Conservation (phyloP, 2,329 filamentous ascomycete genomes). For the Aspergillus fructus region DNA sequence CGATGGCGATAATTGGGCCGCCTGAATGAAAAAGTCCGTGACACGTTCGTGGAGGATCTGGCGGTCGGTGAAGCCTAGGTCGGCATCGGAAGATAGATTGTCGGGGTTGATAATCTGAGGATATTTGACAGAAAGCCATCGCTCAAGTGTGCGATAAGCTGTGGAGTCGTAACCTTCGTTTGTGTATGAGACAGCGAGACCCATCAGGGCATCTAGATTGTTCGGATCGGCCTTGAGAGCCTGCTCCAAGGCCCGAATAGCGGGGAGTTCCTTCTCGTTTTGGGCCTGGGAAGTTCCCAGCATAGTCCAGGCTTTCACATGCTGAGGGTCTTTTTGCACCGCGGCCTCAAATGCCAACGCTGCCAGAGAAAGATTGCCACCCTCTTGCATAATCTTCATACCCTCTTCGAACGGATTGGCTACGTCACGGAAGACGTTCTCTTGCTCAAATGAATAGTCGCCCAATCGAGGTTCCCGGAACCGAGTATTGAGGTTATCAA, state of each 20-base stretch:
- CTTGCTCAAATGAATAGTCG: slow-evolving; percentile 90
- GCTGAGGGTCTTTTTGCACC: slow-evolving; percentile 81
- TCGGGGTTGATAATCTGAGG: slow-evolving; percentile 73
- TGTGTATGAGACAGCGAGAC: slow-evolving; percentile 91
- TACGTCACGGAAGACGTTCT: slow-evolving; percentile 82
- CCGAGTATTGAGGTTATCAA: slow-evolving; percentile 67
- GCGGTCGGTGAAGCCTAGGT: slow-evolving; percentile 92
- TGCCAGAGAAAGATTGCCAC: slow-evolving; percentile 89
- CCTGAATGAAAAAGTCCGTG: slow-evolving; percentile 85
- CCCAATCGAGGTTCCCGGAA: slow-evolving; percentile 77
- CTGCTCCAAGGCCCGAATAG: slow-evolving; percentile 89
- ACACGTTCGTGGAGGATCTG: slow-evolving; percentile 86
- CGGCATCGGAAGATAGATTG: slow-evolving; percentile 70
- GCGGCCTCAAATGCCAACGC: slow-evolving; percentile 95
- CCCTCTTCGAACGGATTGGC: slow-evolving; percentile 90
- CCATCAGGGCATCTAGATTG: slow-evolving; percentile 90
- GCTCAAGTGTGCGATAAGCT: slow-evolving; percentile 91
- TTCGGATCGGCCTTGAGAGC: slow-evolving; percentile 83
- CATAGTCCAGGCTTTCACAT: slow-evolving; percentile 91
- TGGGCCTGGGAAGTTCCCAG: slow-evolving; percentile 92
- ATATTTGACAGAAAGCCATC: slow-evolving; percentile 96
- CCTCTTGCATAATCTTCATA: slow-evolving; percentile 86
- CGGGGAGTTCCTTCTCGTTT: slow-evolving; percentile 96
- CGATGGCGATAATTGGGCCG: slow-evolving; percentile 85
- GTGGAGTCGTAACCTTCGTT: slow-evolving; percentile 98